phyloP scores from a whole-genome alignment of 768 basidiomycete species.

The Suillus americanus region DNA sequence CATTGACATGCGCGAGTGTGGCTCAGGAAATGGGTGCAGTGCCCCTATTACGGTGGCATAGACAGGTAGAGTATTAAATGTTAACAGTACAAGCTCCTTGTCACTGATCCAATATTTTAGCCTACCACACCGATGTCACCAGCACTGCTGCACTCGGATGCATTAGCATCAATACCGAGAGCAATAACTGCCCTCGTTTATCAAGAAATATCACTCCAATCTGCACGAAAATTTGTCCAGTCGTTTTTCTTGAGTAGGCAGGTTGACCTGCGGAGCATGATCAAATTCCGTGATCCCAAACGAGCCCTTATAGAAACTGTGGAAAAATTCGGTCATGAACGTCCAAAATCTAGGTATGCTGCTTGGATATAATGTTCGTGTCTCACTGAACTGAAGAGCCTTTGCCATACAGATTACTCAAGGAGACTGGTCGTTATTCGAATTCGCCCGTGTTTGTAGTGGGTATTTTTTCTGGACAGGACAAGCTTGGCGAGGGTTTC shows the following conservation, averaged over 20 bases:
- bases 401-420: conserved; percentile 61
- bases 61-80: conserved; percentile 44
- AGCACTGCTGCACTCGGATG: conserved; percentile 75
- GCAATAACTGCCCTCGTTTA: conserved; percentile 88
- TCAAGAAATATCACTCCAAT: conserved; percentile 79
- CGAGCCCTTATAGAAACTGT: conserved; percentile 73
- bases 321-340: conserved; percentile 62
- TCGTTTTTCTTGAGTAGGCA: conserved; percentile 85
- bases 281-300: conserved; percentile 85
- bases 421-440: conserved; percentile 89
- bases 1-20: conserved; percentile 76
- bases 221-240: conserved; percentile 88
- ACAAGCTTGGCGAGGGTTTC: conserved; percentile 91
- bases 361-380: neutral
- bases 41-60: conserved; percentile 79
- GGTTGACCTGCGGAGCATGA: conserved; percentile 74
- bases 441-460: conserved; percentile 94
- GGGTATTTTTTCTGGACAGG: conserved; percentile 84
- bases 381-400: neutral
- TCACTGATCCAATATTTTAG: conserved; percentile 28
- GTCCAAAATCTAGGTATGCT: conserved; percentile 67
- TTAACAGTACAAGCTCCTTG: conserved; percentile 1
- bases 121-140: conserved; percentile 46
- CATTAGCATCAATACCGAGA: conserved; percentile 83
- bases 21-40: conserved; percentile 83